A percentile compares a stretch with the other conserved stretches of the same genome.
These are phyloP conservation scores for Telopea speciosissima DNA, from an alignment of 177 flowering plant species.

Conservation along the genomic window DNA sequence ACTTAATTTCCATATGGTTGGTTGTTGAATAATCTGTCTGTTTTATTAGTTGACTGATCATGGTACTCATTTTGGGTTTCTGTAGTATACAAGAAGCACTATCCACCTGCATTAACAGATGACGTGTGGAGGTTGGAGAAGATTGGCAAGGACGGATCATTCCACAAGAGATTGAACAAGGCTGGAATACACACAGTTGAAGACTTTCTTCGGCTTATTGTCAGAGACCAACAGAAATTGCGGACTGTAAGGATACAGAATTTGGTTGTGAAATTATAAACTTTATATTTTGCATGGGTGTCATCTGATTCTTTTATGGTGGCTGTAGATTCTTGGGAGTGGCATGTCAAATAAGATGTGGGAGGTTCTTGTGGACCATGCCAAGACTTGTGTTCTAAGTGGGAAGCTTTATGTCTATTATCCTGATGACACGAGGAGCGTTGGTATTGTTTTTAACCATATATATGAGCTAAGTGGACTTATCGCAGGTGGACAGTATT, in stretches of 20 bases:
- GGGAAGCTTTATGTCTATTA: conserved; percentile 83
- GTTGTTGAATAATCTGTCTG: not conserved
- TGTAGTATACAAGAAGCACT: conserved; percentile 90
- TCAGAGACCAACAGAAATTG: conserved; percentile 63
- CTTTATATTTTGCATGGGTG: not conserved
- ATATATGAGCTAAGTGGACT: conserved; percentile 81
- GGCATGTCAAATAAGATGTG: conserved; percentile 99
- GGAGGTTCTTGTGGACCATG: conserved; percentile 91
- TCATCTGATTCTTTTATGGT: conserved; percentile 2
- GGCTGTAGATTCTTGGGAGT: conserved; percentile 81
- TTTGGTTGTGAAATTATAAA: conserved; percentile 4
- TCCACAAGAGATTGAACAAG: conserved; percentile 76
- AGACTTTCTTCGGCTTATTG: conserved; percentile 66
- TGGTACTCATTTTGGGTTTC: conserved; percentile 7
- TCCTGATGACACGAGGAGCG: conserved; percentile 59
- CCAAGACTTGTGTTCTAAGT: conserved; percentile 83
- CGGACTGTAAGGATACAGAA: conserved; percentile 50
- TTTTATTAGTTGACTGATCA: no score
- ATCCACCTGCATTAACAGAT: conserved; percentile 79
- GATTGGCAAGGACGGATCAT: conserved; percentile 94
- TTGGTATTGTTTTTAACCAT: conserved; percentile 81
- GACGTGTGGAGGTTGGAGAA: conserved; percentile 97
- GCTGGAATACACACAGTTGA: conserved; percentile 74
- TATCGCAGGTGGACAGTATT: conserved; percentile 61
- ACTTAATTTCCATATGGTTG: not conserved